A percentile compares a stretch with the other conserved stretches of the same genome.
phyloP scores from a whole-genome alignment of 108 stramenopile species.

The Skeletonema menzelii region DNA sequence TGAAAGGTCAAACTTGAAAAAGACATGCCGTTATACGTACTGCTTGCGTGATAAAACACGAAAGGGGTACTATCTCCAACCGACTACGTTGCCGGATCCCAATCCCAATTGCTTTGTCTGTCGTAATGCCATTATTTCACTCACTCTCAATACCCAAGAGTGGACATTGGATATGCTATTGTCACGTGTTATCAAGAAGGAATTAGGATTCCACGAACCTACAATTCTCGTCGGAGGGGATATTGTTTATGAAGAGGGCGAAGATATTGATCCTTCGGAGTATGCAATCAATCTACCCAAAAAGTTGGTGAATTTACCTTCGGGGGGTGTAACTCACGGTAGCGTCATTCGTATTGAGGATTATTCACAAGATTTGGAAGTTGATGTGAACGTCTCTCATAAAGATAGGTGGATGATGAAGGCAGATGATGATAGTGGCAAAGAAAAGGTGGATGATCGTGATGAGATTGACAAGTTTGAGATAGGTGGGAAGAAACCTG shows the following conservation, averaged over 20 bases:
- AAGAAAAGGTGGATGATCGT: slow-evolving; percentile 47
- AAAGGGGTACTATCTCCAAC: slow-evolving; percentile 80
- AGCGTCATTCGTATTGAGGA: slow-evolving; percentile 85
- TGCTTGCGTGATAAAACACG: slow-evolving; percentile 73
- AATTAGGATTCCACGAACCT: slow-evolving; percentile 86
- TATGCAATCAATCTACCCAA: slow-evolving; percentile 61
- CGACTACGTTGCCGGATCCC: slow-evolving; percentile 72
- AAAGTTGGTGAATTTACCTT: slow-evolving; percentile 58
- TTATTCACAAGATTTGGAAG: slow-evolving; percentile 88
- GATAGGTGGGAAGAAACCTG: slow-evolving; percentile 61
- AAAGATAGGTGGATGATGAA: slow-evolving; percentile 50
- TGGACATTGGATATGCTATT: slow-evolving; percentile 77
- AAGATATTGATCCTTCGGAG: slow-evolving; percentile 66
- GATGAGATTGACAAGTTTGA: slow-evolving; percentile 63
- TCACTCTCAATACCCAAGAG: slow-evolving; percentile 71
- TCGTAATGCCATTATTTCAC: slow-evolving; percentile 68
- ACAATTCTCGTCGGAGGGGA: slow-evolving; percentile 58
- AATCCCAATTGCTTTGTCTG: slow-evolving; percentile 94
- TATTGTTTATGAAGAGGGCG: slow-evolving; percentile 85
- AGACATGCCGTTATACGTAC: slow-evolving; percentile 69
- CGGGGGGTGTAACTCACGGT: slow-evolving; percentile 90
- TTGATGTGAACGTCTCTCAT: slow-evolving; percentile 74
- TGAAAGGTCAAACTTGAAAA: slow-evolving; percentile 36
- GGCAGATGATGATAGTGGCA: slow-evolving; percentile 37
- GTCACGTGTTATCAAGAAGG: slow-evolving; percentile 64